These are phyloP conservation scores for Aspergillus uvarum DNA, from an alignment of 2,329 filamentous ascomycete species.

Conservation along the genomic window DNA sequence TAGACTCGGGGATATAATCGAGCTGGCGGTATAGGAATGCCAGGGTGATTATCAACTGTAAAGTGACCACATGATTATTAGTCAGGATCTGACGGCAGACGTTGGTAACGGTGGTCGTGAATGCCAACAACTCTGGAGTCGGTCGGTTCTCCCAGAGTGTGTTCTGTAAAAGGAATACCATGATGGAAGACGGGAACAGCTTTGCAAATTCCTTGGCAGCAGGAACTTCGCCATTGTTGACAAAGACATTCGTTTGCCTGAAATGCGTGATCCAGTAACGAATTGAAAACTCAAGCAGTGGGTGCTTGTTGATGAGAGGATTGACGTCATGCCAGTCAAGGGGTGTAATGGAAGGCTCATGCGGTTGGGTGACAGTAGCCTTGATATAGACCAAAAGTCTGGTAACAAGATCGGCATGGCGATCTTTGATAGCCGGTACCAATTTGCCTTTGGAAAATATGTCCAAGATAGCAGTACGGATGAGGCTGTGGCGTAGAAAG, in stretches of 20 bases:
- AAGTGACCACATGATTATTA: conserved; percentile 44
- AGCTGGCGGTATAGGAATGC: conserved; percentile 45
- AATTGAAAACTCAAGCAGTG: conserved; percentile 48
- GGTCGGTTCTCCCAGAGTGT: conserved; percentile 47
- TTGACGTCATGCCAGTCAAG: conserved; percentile 28
- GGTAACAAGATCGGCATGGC: conserved; percentile 34
- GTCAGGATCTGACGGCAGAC: conserved; percentile 35
- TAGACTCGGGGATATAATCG: conserved; percentile 27
- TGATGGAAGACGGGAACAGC: conserved; percentile 48
- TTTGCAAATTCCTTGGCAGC: conserved; percentile 49
- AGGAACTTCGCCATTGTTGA: conserved; percentile 35
- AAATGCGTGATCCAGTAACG: conserved; percentile 45
- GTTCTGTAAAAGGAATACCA: conserved; percentile 49
- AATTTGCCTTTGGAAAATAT: conserved; percentile 34
- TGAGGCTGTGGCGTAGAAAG: conserved; percentile 37
- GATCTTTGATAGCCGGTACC: conserved; percentile 31
- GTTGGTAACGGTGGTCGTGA: conserved; percentile 29
- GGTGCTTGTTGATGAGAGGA: conserved; percentile 35
- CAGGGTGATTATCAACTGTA: conserved; percentile 43
- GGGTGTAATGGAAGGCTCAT: conserved; percentile 32
- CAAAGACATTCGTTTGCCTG: conserved; percentile 22
- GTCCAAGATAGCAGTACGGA: conserved; percentile 34
- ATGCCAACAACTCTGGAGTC: conserved; percentile 30
- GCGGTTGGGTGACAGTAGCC: conserved; percentile 26
- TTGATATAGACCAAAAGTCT: conserved; percentile 39